Evolutionary conservation across 2,329 filamentous ascomycete species (phyloP), one percentile per base, ranked within the genome.

Genomic region (Xylaria polymorpha): DNA sequence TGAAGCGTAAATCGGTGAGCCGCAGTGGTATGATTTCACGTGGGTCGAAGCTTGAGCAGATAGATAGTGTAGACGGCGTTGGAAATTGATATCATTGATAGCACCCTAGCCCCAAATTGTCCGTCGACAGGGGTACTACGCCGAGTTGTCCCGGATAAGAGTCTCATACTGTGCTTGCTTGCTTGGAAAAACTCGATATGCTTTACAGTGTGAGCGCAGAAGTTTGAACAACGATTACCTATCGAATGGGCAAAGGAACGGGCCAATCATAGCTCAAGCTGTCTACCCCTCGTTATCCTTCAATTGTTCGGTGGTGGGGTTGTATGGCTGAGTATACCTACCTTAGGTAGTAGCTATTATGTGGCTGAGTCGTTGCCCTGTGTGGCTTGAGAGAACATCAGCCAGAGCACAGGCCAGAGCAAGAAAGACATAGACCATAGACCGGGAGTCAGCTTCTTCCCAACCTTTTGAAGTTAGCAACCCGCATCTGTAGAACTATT

Each of bases 31-130:
- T 37, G 62, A 61, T 70, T 68, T 61, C 48, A 29, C 35, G 65
- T 64, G 58, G 59, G 39, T 48, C 32, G 51, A 46, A 68, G 35
- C 46, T 64, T 51, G 25, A 37, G 18, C 32, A 41, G 32, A 37
- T 7, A 20, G n/a, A 58, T 14, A n/a, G 25, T 22, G 18, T 22
- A 3, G 56, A 32, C 20, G 32, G 39, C 4, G 59, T 48, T 53
- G 65, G 65, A 67, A 64, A 43, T 67, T 67, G 67, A 69, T 66
- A 69, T 61, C 59, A 64, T 67, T 25, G 64, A 65, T 57, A 53
- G 6, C 29, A n/a, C 46, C 39, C 61, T 62, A 53, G 53, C 56
- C 44, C 48, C 14, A 59, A 59, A 60, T 9, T 18, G 44, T 35
- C 35, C 39, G 64, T 12, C 3, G 48, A 51, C 60, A 64, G 61